Evolutionary conservation across 2,329 filamentous ascomycete species (phyloP).

Genomic region (Aspergillus pseudoterreus): DNA sequence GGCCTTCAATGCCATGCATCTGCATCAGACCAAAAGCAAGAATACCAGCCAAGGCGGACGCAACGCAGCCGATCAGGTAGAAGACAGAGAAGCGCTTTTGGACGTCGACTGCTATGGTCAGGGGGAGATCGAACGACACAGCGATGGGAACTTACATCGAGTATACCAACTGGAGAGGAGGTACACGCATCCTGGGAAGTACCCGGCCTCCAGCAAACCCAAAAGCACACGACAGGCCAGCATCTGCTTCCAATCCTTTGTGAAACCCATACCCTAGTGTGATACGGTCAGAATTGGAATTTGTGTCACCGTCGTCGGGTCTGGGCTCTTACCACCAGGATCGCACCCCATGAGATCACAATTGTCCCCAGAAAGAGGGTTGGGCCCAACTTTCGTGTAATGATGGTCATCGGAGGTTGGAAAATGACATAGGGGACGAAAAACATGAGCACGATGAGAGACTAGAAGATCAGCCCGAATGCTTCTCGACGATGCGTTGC

Average conservation of each 20-base stretch:
- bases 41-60: constrained; percentile 47
- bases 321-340: constrained; percentile 22
- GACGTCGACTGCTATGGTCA: constrained; percentile 21
- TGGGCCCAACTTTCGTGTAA: constrained; percentile 28
- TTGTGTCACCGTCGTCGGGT: background rate
- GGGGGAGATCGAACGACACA: background rate
- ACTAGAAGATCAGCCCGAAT: constrained; percentile 12
- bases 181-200: constrained; percentile 68
- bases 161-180: constrained; percentile 71
- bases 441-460: constrained; percentile 27
- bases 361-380: constrained; percentile 23
- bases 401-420: constrained; percentile 26
- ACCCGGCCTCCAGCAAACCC: constrained; percentile 42
- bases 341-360: constrained; percentile 24
- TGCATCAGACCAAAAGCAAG: constrained; percentile 41
- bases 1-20: constrained; percentile 39
- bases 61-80: constrained; percentile 48
- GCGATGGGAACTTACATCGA: constrained; percentile 18
- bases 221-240: constrained; percentile 21
- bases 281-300: background rate
- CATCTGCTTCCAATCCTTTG: constrained; percentile 24
- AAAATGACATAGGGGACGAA: constrained; percentile 29
- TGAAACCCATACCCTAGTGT: constrained; percentile 24
- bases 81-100: constrained; percentile 40
- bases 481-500: background rate